Base-by-base conservation (phyloP, 2,329 filamentous ascomycete species). In the Arachnopeziza araneosa region DNA sequence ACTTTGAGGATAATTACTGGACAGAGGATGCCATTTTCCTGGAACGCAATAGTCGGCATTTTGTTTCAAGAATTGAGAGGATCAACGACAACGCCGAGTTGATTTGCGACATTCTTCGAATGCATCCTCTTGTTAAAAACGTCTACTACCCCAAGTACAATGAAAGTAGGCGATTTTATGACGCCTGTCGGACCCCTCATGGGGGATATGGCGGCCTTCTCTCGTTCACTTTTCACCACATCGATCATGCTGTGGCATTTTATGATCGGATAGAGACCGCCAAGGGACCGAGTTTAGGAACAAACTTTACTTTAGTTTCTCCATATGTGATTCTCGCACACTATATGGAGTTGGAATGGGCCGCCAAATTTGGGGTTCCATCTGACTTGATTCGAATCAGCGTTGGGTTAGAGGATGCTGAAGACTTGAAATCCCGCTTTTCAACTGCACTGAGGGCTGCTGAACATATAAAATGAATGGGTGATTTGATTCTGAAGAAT, bases 1-100 rank as follows among this genome's bases (percentile, higher is more conserved):
- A 89, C 51, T 95, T 89, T 72, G 90, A 96, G 75, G 91, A 97
- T 73, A 92, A 90, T 58, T 92, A 95, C 73, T 99, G 95, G 91
- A 85, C 89, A 21, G 93, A 97, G 77, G 95, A 99, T 75, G 86
- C 89, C 54, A 86, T 99, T 49, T 96, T 97, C 76, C 87, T 99
- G 77, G 95, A 99, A 76, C 85, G 93, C 64, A 99, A 99, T 75
- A 97, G 92, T 73, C 88, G 95, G 19, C 92, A 98, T 76, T 98
- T 97, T 73, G 83, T 88, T 22, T 83, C 83, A 19, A 85, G 95
- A 59, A 91, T 96, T 62, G 87, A 89, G 64, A 85, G 91, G 58
- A 90, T 96, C 70, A 97, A 97, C 71, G 74, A 77, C 55, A 97
- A 96, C 69, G 89, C 93, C 6, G 92, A 96, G 75, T 83, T 86